A percentile compares a stretch with the other conserved stretches of the same genome.
phyloP scores from a whole-genome alignment of 495 filamentous ascomycete species.

The Xylaria grammica region DNA sequence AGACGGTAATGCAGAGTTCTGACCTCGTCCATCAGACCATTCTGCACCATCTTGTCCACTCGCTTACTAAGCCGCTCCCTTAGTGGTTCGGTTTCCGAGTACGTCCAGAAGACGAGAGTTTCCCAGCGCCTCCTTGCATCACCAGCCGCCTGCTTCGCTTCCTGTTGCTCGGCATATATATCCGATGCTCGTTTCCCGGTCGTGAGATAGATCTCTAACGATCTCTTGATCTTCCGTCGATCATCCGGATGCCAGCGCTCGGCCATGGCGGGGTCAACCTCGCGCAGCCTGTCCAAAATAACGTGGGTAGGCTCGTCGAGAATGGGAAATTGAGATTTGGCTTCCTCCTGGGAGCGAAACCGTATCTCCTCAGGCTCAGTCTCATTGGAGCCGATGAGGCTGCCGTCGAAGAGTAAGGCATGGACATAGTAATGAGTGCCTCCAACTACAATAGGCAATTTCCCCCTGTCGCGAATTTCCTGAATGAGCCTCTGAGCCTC shows the following conservation, averaged over 20 bases:
- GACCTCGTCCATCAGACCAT: conserved; percentile 73
- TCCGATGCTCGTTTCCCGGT: conserved; percentile 82
- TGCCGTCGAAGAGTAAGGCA: conserved; percentile 77
- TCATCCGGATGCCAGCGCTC: conserved; percentile 94
- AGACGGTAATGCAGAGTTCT: conserved; percentile 63
- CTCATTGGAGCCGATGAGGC: conserved; percentile 48
- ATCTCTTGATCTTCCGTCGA: conserved; percentile 83
- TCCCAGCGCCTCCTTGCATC: conserved; percentile 54
- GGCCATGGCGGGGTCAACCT: conserved; percentile 90
- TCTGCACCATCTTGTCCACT: conserved; percentile 80
- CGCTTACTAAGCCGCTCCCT: conserved; percentile 72
- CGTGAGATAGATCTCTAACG: conserved; percentile 84
- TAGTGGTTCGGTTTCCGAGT: conserved; percentile 70
- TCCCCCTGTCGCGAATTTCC: conserved; percentile 76
- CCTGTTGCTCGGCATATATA: conserved; percentile 80
- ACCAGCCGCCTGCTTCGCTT: conserved; percentile 26
- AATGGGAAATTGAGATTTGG: conserved; percentile 66
- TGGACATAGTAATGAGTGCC: conserved; percentile 96
- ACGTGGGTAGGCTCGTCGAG: conserved; percentile 70
- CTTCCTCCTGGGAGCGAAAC: conserved; percentile 38
- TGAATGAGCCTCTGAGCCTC: conserved; percentile 72
- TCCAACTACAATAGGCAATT: conserved; percentile 88
- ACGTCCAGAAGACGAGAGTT: conserved; percentile 85
- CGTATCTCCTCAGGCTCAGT: conserved; percentile 9
- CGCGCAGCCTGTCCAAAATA: conserved; percentile 71